Evolutionary conservation across 2,329 filamentous ascomycete genomes (phyloP).

Genomic region (Pezicula carpinea): DNA sequence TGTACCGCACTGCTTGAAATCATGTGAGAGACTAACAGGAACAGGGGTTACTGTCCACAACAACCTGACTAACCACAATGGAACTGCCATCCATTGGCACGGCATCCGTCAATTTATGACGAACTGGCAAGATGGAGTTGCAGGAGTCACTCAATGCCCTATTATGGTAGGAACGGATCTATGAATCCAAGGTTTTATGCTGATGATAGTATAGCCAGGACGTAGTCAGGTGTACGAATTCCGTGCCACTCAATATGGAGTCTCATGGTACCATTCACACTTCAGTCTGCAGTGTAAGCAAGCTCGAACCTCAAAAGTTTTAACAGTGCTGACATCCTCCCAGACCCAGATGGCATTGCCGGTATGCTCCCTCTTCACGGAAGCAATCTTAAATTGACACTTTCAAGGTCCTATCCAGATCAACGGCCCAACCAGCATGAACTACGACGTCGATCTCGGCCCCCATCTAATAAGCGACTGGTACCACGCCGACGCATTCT

Average conservation of each 20-base stretch:
- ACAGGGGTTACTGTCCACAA: slow-evolving; percentile 6
- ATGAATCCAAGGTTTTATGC: background rate
- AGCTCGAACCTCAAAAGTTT: background rate
- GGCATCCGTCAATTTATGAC: background rate
- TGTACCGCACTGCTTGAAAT: background rate
- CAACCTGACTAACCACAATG: slow-evolving; percentile 13
- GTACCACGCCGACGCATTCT: background rate
- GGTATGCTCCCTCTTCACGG: background rate
- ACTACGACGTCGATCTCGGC: background rate
- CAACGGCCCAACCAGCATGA: background rate
- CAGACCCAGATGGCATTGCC: background rate
- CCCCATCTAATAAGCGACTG: background rate
- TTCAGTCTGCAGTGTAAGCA: background rate
- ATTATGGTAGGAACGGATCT: background rate
- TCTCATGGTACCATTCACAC: background rate
- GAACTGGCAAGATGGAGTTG: slow-evolving; percentile 3
- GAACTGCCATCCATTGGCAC: slow-evolving; percentile 5
- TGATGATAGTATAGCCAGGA: background rate
- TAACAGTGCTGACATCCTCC: background rate
- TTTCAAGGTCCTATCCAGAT: background rate
- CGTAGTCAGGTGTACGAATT: background rate
- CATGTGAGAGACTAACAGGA: background rate
- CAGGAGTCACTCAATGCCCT: background rate
- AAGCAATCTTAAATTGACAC: background rate
- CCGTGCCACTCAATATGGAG: background rate